Evolutionary conservation across 257 asterid species (phyloP).

Genomic region (Cinchona pubescens): DNA sequence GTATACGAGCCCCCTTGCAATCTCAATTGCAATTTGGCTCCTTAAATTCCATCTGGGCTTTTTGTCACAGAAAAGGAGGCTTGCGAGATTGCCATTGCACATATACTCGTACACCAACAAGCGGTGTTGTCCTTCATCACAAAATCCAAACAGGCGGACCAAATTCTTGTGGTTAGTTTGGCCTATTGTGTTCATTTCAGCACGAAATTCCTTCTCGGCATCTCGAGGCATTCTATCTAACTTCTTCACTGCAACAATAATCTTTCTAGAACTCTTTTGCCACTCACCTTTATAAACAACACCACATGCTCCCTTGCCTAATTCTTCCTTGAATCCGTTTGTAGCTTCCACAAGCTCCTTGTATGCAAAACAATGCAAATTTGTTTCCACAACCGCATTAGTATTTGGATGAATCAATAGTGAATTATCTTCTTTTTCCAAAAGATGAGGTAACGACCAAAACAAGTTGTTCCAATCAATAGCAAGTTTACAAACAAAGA

Average conservation of each 20-base stretch:
- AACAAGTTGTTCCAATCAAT: slow-evolving; percentile 25
- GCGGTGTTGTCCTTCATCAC: slow-evolving; percentile 23
- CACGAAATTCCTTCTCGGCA: too few relatives aligned
- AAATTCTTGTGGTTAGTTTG: slow-evolving; percentile 65
- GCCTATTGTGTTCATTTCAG: slow-evolving; percentile 52
- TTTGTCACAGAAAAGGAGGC: slow-evolving; percentile 33
- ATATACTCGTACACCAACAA: too few relatives aligned
- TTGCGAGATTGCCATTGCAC: slow-evolving; percentile 22
- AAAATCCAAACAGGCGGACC: slow-evolving; percentile 44
- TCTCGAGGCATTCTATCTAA: slow-evolving; percentile 42
- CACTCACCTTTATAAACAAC: slow-evolving; percentile 53
- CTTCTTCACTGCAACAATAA: slow-evolving; percentile 48
- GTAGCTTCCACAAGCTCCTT: slow-evolving; percentile 31
- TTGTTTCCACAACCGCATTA: neutral
- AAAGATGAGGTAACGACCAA: slow-evolving; percentile 23
- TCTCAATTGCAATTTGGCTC: slow-evolving; percentile 41
- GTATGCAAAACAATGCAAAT: slow-evolving; percentile 19
- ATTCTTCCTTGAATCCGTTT: slow-evolving; percentile 26
- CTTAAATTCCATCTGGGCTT: slow-evolving; percentile 54
- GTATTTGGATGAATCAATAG: neutral
- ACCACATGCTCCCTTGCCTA: slow-evolving; percentile 36
- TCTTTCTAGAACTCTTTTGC: neutral
- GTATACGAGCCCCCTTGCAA: slow-evolving; percentile 45
- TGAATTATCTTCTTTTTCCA: neutral
- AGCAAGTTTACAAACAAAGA: slow-evolving; percentile 43